Percentiles rank a stretch among this genome's conserved stretches.
Evolutionary conservation across 2,329 filamentous ascomycete genomes (phyloP).

Genomic region (Colletotrichum sp.): DNA sequence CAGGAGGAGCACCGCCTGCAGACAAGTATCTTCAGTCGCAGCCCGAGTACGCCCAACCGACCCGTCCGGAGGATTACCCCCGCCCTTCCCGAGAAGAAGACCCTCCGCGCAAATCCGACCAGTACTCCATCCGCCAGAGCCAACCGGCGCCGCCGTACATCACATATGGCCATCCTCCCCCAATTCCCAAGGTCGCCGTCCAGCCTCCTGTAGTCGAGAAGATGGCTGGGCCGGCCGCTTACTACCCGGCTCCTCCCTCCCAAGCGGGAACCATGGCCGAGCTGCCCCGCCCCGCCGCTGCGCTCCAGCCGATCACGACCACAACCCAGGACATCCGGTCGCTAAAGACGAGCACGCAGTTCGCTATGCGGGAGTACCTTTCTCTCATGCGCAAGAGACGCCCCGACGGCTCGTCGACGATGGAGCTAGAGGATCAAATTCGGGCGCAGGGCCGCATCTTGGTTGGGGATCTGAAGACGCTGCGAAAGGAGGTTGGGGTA

Average conservation of each 20-base stretch:
- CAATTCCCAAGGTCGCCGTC: background rate
- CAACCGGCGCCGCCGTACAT: background rate
- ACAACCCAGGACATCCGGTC: conserved; percentile 32
- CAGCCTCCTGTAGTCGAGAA: conserved; percentile 1
- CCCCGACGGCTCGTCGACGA: conserved; percentile 31
- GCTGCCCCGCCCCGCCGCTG: background rate
- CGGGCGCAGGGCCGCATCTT: conserved; percentile 46
- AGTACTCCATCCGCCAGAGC: background rate
- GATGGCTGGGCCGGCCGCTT: conserved; percentile 9
- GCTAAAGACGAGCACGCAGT: conserved; percentile 38
- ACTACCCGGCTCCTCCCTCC: background rate
- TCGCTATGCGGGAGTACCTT: conserved; percentile 40
- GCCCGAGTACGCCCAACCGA: background rate
- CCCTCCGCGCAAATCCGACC: background rate
- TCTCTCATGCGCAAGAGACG: conserved; percentile 34
- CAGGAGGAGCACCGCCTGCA: background rate
- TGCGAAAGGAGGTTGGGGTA: conserved; percentile 49
- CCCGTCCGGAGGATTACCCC: background rate
- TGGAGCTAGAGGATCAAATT: conserved; percentile 48
- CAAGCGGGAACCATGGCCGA: conserved; percentile 4
- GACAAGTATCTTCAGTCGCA: background rate
- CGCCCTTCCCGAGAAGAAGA: background rate
- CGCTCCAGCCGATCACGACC: conserved; percentile 18
- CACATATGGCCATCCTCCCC: conserved; percentile 3
- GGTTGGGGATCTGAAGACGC: conserved; percentile 47